Base-by-base conservation (phyloP, 768 basidiomycete species). In the Infundibulicybe gibba region DNA sequence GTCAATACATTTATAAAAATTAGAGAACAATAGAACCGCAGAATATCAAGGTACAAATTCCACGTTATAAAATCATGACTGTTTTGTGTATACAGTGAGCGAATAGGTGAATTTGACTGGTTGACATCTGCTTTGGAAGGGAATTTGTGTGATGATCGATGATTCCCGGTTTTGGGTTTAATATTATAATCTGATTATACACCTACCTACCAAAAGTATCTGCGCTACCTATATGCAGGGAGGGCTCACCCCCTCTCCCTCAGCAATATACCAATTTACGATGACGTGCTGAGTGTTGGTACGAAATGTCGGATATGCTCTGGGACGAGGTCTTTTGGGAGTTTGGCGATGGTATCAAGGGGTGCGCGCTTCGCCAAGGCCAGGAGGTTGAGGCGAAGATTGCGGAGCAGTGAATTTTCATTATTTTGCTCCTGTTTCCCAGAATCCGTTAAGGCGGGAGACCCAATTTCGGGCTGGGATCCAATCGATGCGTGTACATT, bases 341-440 rank as follows among this genome's bases (percentile, higher is more conserved):
- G 58, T 25, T 70, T 71, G 13, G 81, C 82, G 44, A 88, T 84
- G 48, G 75, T 80, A 54, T 87, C 84, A 50, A 89, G 58, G 1
- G 89, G 89, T 9, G 87, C 87, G 5, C 87, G 76, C 58, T 89
- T 88, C 47, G 85, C 84, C 31, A 91, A 70, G 2, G 87, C 87
- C 20, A 91, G 72, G 21, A 91, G 68, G 58, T 88, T 90, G 52
- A 90, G 68, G 33, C 88, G 75, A 41, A 90, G 66, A 44, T 81
- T 75, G 45, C 76, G 75, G 55, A 82, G 41, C 14, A 68, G 53
- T 2, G 75, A 69, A 46, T 83, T 78, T 58, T 85, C 84, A 15
- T 32, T 47, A 21, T 13, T 40, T 25, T 48, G 45, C 25, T 42
- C 46, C 19, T 49, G 25, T 3, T 49, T 38, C 12, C 25, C 16